Evolutionary conservation across 2,329 filamentous ascomycete genomes (phyloP).

Genomic region (Pleochaeta shiraiana): DNA sequence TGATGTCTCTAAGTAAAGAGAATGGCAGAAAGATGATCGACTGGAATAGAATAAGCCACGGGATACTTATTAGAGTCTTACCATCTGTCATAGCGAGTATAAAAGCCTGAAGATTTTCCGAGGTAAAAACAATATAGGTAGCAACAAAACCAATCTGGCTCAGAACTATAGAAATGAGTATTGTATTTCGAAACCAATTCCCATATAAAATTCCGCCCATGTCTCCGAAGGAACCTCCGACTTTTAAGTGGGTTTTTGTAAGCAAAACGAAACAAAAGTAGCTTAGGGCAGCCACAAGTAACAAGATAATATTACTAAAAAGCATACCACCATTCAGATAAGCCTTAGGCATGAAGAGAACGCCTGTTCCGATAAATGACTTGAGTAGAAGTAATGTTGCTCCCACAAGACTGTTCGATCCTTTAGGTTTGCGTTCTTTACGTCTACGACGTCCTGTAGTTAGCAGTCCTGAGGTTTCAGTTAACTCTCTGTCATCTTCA

Average conservation of each 20-base stretch:
- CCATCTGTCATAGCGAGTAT: slow-evolving; percentile 81
- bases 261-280: slow-evolving; percentile 97
- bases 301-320: slow-evolving; percentile 81
- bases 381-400: slow-evolving; percentile 78
- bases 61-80: slow-evolving; percentile 64
- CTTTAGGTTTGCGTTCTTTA: slow-evolving; percentile 49
- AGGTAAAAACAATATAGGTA: slow-evolving; percentile 92
- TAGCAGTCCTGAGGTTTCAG: slow-evolving; percentile 70
- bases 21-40: slow-evolving; percentile 90
- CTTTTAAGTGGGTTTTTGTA: slow-evolving; percentile 61
- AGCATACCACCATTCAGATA: slow-evolving; percentile 96
- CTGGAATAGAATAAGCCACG: slow-evolving; percentile 81
- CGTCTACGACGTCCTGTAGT: slow-evolving; percentile 53
- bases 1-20: slow-evolving; percentile 86
- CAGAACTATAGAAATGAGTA: slow-evolving; percentile 79
- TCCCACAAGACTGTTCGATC: slow-evolving; percentile 56
- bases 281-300: slow-evolving; percentile 65
- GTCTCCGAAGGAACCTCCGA: slow-evolving; percentile 93
- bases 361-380: slow-evolving; percentile 93
- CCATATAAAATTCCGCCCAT: slow-evolving; percentile 88
- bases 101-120: slow-evolving; percentile 88
- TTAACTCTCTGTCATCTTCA: slow-evolving; percentile 52
- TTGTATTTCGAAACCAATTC: slow-evolving; percentile 69
- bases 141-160: slow-evolving; percentile 91
- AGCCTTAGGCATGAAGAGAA: slow-evolving; percentile 77